Conservation (phyloP, 169 alveolate species). For the Plasmodium knowlesi region DNA sequence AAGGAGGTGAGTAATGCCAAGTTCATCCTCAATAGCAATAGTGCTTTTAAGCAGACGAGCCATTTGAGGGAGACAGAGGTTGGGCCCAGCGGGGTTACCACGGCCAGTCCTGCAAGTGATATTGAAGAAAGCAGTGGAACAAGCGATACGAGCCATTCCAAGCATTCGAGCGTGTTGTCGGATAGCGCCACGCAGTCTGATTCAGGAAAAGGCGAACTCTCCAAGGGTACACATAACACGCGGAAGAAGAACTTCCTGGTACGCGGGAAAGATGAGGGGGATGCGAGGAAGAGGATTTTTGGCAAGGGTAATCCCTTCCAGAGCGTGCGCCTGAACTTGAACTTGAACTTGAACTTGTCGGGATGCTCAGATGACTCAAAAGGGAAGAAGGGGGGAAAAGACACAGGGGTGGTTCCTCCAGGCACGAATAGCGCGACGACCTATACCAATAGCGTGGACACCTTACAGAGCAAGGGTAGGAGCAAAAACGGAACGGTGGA, state of each 20-base stretch:
- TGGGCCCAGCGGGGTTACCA: background rate
- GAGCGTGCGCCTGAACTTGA: background rate
- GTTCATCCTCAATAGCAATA: conserved; percentile 32
- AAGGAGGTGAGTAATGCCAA: conserved; percentile 39
- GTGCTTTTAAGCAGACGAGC: background rate
- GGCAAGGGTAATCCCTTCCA: background rate
- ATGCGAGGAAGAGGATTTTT: background rate
- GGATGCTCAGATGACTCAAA: background rate
- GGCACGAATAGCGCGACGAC: background rate
- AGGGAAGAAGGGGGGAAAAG: background rate
- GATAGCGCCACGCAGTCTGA: background rate
- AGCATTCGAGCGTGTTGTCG: background rate
- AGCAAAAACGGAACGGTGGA: background rate
- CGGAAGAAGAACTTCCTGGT: background rate
- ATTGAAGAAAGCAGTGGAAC: background rate
- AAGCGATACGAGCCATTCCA: background rate
- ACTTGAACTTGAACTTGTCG: background rate
- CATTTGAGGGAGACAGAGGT: background rate
- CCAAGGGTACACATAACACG: background rate
- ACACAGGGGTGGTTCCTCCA: background rate
- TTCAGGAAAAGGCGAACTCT: background rate
- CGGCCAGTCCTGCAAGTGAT: background rate
- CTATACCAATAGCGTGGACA: background rate
- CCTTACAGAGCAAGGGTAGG: background rate
- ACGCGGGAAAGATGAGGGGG: background rate